phyloP scores from a whole-genome alignment of 2,329 filamentous ascomycete genomes.

The Xylariales sp. region DNA sequence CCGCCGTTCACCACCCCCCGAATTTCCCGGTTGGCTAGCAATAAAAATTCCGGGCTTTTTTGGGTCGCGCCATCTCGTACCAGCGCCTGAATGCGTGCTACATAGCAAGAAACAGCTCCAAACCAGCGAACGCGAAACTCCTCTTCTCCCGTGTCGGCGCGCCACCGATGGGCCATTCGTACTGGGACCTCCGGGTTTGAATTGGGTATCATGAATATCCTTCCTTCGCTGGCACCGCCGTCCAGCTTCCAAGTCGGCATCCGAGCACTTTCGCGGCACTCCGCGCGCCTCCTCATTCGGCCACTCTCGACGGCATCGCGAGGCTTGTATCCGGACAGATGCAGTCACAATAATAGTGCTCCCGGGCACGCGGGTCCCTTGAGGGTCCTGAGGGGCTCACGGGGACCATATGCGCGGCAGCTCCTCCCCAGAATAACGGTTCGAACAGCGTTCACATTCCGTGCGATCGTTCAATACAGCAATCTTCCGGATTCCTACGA shows the following conservation, averaged over 20 bases:
- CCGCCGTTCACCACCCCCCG: neutral
- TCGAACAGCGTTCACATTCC: slow-evolving; percentile 23
- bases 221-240: slow-evolving; percentile 17
- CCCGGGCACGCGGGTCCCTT: slow-evolving; percentile 10
- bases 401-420: slow-evolving; percentile 5
- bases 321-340: slow-evolving; percentile 9
- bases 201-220: slow-evolving; percentile 22
- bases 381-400: slow-evolving; percentile 1
- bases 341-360: slow-evolving; percentile 16
- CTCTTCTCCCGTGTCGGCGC: neutral
- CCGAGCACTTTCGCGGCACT: slow-evolving; percentile 19
- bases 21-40: too few species aligned
- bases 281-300: slow-evolving; percentile 15
- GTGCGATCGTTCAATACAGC: slow-evolving; percentile 48
- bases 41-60: too few species aligned
- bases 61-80: too few species aligned
- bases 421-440: slow-evolving; percentile 14
- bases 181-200: slow-evolving; percentile 14
- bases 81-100: too few species aligned
- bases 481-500: slow-evolving; percentile 54
- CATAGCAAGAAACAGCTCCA: too few species aligned
- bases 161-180: slow-evolving; percentile 4
- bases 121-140: too few species aligned
- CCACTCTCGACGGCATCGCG: slow-evolving; percentile 14
- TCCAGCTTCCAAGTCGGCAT: slow-evolving; percentile 25